Base-by-base conservation (phyloP, 768 basidiomycete species). In the Neoboletus magnificus region DNA sequence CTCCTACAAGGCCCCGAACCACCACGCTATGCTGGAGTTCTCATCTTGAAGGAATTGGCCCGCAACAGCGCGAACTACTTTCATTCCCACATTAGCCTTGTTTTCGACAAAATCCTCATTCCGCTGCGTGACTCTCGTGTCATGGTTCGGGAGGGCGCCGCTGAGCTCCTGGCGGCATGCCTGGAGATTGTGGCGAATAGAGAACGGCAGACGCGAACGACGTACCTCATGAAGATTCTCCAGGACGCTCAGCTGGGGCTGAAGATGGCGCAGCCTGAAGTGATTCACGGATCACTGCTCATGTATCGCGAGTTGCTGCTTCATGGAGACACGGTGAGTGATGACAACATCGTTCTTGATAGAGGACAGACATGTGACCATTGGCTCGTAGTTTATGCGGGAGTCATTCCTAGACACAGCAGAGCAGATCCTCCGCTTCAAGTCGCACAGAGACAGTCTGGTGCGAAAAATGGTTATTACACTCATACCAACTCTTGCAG, bases 391-490 rank as follows among this genome's bases (percentile, higher is more conserved):
- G 89, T 93, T 93, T 66, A 92, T 95, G 91, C 84, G 82, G 59
- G 91, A 93, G 64, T 84, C 81, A 48, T 98, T 92, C 67, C 70
- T 89, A 43, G 87, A 90, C 60, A 88, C 91, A 8, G 92, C 92
- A 56, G 95, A 98, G 51, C 85, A 91, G 60, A 91, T 98, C 45
- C 78, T 98, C 29, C 82, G 85, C 36, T 97, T 95, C 78, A 88
- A 87, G 70, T 82, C 87, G 10, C 89, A 93, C 68, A 82, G 92
- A 59, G 97, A 99, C 63, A 75, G 82, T 20, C 82, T 93, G 37
- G 89, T 99, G 56, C 86, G 93, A 42, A 90, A 91, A 71, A 93
- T 93, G 76, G 95, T 98, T 56, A 94, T 98, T 66, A 89, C 91
- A 9, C 84, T 99, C 66, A 94, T 99, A 43, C 96, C 97, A 1